Conservation (phyloP, 192 early-diverging fungal species). For the Podila clonocystis region DNA sequence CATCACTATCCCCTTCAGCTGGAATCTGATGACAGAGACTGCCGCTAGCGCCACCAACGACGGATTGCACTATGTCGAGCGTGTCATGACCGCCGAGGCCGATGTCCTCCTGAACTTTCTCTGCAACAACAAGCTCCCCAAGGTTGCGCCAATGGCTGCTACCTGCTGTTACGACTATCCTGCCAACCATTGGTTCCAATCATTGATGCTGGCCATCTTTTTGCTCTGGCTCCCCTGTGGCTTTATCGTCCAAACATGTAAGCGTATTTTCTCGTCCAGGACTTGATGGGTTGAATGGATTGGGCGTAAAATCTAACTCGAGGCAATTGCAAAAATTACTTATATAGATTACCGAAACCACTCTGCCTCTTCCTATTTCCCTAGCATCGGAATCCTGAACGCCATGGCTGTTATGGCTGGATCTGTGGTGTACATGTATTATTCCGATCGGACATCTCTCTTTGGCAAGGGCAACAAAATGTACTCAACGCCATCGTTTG, state of each 20-base stretch:
- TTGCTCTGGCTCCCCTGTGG: slow-evolving; percentile 54
- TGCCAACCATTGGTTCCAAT: slow-evolving; percentile 53
- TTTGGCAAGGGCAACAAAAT: slow-evolving; percentile 76
- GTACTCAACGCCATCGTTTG: slow-evolving; percentile 58
- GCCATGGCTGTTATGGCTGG: slow-evolving; percentile 63
- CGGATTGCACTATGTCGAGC: slow-evolving; percentile 73
- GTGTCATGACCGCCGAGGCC: slow-evolving; percentile 59
- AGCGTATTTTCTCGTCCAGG: background rate
- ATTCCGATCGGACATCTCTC: slow-evolving; percentile 73
- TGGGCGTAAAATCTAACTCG: slow-evolving; percentile 24
- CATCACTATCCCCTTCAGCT: slow-evolving; percentile 60
- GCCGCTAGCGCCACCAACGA: slow-evolving; percentile 61
- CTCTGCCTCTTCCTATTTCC: slow-evolving; percentile 20
- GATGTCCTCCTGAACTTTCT: slow-evolving; percentile 69
- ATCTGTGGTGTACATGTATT: slow-evolving; percentile 68
- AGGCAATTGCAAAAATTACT: background rate
- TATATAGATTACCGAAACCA: slow-evolving; percentile 19
- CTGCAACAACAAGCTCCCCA: slow-evolving; percentile 64
- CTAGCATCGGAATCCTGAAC: slow-evolving; percentile 53
- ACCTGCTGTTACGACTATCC: slow-evolving; percentile 73
- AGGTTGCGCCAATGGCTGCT: slow-evolving; percentile 56
- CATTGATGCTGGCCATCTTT: slow-evolving; percentile 46
- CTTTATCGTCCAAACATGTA: slow-evolving; percentile 26
- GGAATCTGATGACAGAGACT: slow-evolving; percentile 57
- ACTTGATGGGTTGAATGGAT: background rate